Evolutionary conservation across 2,329 filamentous ascomycete species (phyloP).

Genomic region (Ceratocystis alfenasii): DNA sequence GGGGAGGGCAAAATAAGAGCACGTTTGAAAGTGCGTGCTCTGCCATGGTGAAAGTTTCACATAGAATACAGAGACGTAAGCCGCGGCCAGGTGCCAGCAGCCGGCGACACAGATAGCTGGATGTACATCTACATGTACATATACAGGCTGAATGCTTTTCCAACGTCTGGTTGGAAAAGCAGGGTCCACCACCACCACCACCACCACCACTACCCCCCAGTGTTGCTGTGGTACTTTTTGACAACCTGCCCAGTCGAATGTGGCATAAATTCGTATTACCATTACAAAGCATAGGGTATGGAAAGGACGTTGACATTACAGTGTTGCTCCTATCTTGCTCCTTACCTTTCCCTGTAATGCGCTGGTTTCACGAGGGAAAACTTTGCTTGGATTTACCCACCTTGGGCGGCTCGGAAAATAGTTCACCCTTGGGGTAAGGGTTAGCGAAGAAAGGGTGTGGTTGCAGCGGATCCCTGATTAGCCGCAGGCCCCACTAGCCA

Average conservation of each 20-base stretch:
- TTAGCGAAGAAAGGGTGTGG: background rate
- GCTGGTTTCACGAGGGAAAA: background rate
- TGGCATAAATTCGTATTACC: background rate
- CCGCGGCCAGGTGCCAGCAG: background rate
- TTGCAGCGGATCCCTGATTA: background rate
- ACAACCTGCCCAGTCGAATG: no score
- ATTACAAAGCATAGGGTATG: background rate
- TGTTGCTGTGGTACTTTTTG: no score
- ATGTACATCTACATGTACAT: no score
- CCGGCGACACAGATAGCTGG: background rate
- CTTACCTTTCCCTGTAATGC: background rate
- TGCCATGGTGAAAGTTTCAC: no score
- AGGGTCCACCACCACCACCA: no score
- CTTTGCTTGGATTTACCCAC: background rate
- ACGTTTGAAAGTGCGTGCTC: background rate
- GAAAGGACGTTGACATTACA: background rate
- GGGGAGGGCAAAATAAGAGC: background rate
- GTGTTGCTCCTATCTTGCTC: background rate
- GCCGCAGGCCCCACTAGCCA: background rate
- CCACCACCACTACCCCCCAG: no score
- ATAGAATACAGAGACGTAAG: no score
- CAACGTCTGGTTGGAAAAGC: background rate
- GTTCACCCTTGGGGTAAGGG: conserved; percentile 6
- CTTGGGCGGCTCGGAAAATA: background rate
- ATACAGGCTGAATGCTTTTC: conserved; percentile 1